Evolutionary conservation across 306 rosid species (phyloP).

Genomic region (Hylodesmum podocarpum): DNA sequence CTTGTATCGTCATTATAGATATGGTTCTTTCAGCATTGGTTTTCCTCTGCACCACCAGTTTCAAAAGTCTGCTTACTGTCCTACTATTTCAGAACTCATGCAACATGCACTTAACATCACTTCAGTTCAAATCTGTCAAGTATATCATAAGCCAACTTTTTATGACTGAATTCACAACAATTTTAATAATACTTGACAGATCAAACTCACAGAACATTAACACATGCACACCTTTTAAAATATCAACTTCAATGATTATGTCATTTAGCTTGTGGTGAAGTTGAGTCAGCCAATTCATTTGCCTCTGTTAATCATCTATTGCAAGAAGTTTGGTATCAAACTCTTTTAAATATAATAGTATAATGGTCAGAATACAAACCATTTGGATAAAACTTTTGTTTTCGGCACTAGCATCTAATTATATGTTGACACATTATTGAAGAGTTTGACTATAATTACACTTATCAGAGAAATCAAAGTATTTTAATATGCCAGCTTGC

Average conservation of each 20-base stretch:
- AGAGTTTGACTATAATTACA: not conserved
- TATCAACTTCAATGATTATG: not conserved
- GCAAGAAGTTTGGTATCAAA: not conserved
- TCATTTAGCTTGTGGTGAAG: not conserved
- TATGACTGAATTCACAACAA: not conserved
- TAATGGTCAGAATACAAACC: not conserved
- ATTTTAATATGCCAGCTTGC: not conserved
- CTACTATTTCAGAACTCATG: not conserved
- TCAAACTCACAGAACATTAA: not conserved
- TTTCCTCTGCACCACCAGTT: not conserved
- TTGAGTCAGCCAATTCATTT: not conserved
- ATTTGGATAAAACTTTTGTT: not conserved
- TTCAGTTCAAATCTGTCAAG: not conserved
- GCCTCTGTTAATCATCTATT: not conserved
- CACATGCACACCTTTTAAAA: not conserved
- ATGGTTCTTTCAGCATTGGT: not conserved
- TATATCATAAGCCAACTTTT: too few species aligned
- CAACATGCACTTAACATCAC: not conserved
- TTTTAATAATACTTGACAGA: not conserved
- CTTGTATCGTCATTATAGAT: not conserved
- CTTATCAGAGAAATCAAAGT: not conserved
- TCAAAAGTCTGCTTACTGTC: not conserved
- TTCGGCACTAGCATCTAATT: not conserved
- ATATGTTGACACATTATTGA: not conserved
- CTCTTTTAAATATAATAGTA: too few species aligned